Conservation (phyloP, 768 basidiomycete species). For the Crassisporium funariophilum region DNA sequence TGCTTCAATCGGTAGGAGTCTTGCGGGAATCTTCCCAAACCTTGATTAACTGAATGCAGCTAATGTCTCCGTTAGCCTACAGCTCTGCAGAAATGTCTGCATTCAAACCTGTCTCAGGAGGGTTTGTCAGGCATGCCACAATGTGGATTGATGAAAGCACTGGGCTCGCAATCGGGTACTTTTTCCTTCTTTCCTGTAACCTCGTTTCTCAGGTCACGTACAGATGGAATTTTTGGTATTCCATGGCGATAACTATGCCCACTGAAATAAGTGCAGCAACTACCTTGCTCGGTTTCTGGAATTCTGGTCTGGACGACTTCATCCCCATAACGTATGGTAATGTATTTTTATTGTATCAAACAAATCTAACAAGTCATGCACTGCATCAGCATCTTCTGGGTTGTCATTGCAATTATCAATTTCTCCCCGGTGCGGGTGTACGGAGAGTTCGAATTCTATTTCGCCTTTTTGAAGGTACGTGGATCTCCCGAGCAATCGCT, state of each 20-base stretch:
- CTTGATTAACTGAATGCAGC: not conserved
- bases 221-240: slow-evolving; percentile 48
- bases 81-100: slow-evolving; percentile 55
- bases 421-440: slow-evolving; percentile 46
- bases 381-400: slow-evolving; percentile 28
- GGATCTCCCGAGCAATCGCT: not conserved
- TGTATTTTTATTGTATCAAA: slow-evolving; percentile 7
- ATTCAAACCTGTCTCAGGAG: slow-evolving; percentile 60
- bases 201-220: not conserved
- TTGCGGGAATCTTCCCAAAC: not conserved
- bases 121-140: slow-evolving; percentile 51
- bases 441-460: slow-evolving; percentile 59
- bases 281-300: slow-evolving; percentile 45
- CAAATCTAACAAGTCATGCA: slow-evolving; percentile 1
- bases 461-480: slow-evolving; percentile 36
- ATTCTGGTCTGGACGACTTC: slow-evolving; percentile 19
- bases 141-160: slow-evolving; percentile 50
- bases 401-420: slow-evolving; percentile 37
- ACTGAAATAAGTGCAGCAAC: slow-evolving; percentile 57
- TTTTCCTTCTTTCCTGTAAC: not conserved
- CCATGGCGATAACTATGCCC: slow-evolving; percentile 41
- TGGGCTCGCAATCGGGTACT: slow-evolving; percentile 29
- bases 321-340: slow-evolving; percentile 27
- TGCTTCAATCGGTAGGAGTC: slow-evolving; percentile 28
- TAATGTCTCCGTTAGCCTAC: slow-evolving; percentile 21